Base-by-base conservation (phyloP, 371 early-diverging fungal genomes). In the Basidiobolus meristosporus region DNA sequence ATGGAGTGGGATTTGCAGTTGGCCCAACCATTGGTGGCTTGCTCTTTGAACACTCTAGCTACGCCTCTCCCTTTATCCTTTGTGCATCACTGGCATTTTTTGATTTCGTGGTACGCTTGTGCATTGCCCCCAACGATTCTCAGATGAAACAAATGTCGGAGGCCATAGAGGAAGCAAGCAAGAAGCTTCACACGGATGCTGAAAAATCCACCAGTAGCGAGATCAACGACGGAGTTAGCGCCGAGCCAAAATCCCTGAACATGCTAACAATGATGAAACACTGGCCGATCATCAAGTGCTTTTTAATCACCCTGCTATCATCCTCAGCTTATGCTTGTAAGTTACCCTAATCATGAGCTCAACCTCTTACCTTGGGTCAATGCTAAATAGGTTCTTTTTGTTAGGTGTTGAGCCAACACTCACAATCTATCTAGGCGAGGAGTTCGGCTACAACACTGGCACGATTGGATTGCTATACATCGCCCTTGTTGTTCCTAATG, bases 1-100 rank as follows among this genome's bases (percentile, higher is more conserved):
- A 79, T 34, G 68, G 81, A 2, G 50, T 84, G 11, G 66, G 90
- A 14, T 70, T 71, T 46, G 62, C 77, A 22, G 50, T 65, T 32
- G 90, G 90, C 1, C 90, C 90, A 0, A 62, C 77, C 16, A 41
- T 81, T 12, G 89, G 88, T 15, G 88, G 84, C 3, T 55, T 64
- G 31, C 52, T 89, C 1, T 83, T 64, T 46, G 65, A 70, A 26
- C 72, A 66, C 29, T 62, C 68, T 36, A 80, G 82, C 16, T 63
- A 66, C 23, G 48, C 54, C 11, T 75, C 77, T 1, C 84, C 87
- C 15, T 83, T 84, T 39, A 51, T 68, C 12, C 74, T 88, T 40
- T 77, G 81, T 36, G 73, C 70, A 10, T 68, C 45, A 0, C 60
- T 89, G 31, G 71, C 81, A 0, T 46, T 57, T 0, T 31, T 84